Percentiles rank a stretch among this genome's conserved stretches.
Evolutionary conservation across 2,329 filamentous ascomycete genomes (phyloP).

Genomic region (Chalara sp.): DNA sequence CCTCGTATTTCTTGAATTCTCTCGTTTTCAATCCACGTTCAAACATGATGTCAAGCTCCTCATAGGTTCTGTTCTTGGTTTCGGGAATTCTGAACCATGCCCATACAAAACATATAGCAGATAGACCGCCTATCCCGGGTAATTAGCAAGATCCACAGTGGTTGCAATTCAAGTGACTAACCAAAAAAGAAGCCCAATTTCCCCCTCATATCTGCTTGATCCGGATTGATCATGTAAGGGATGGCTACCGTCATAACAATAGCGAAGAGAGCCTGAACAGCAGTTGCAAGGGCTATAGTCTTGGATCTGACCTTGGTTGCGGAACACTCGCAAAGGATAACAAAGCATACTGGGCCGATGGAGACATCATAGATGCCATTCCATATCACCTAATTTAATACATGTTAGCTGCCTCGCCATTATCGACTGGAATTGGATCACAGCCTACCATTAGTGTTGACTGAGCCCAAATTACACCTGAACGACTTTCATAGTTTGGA

Average conservation of each 20-base stretch:
- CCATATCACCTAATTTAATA: conserved; percentile 10
- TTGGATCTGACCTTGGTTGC: conserved; percentile 29
- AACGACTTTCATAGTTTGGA: conserved; percentile 10
- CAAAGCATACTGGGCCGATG: conserved; percentile 1
- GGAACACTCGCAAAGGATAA: conserved; percentile 13
- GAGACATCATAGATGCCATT: conserved; percentile 29
- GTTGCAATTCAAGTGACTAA: no score
- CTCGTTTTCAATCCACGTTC: no score
- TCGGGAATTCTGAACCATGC: no score
- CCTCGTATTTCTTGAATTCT: no score
- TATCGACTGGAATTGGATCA: no score
- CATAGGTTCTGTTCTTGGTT: no score
- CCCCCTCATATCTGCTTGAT: conserved; percentile 41
- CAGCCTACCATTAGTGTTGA: conserved; percentile 20
- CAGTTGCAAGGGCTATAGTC: conserved; percentile 22
- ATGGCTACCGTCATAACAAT: conserved; percentile 27
- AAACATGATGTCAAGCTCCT: no score
- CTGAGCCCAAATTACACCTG: conserved; percentile 28
- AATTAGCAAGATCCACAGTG: no score
- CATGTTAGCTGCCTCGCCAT: no score
- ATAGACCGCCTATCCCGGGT: no score
- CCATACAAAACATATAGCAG: no score
- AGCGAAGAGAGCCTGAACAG: conserved; percentile 26
- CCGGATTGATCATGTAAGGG: conserved; percentile 37
- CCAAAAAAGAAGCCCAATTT: conserved; percentile 38